A percentile compares a stretch with the other conserved stretches of the same genome.
These are phyloP conservation scores for Aethionema arabicum DNA, from an alignment of 345 rosid species.

Conservation along the genomic window DNA sequence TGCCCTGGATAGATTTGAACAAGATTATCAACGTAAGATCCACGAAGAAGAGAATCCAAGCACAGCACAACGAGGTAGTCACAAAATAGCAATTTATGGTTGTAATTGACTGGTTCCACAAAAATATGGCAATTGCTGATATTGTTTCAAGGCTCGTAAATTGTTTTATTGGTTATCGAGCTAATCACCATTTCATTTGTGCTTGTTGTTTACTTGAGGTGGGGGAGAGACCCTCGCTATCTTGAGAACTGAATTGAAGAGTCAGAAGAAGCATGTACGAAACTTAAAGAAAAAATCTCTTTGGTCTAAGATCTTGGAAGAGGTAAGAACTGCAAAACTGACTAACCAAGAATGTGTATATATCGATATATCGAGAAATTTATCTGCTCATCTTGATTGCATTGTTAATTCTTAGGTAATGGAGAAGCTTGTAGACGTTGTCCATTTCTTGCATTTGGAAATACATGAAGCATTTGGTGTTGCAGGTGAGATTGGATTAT, in stretches of 20 bases:
- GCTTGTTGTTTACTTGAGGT: constrained; percentile 22
- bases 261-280: constrained; percentile 86
- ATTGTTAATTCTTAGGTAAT: constrained; percentile 57
- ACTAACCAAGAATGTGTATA: not conserved
- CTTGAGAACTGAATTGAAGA: constrained; percentile 87
- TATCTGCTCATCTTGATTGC: constrained; percentile 13
- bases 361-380: constrained; percentile 15
- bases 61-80: constrained; percentile 69
- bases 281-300: constrained; percentile 91
- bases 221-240: constrained; percentile 85
- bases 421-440: constrained; percentile 96
- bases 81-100: not conserved
- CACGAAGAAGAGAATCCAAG: constrained; percentile 84
- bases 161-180: constrained; percentile 5
- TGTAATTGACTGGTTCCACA: not conserved
- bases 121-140: constrained; percentile 8
- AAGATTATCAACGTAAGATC: constrained; percentile 92
- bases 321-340: constrained; percentile 48
- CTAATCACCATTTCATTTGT: constrained; percentile 1
- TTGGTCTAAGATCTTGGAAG: constrained; percentile 95
- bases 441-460: constrained; percentile 90
- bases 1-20: constrained; percentile 96
- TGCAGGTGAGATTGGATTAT: constrained; percentile 57
- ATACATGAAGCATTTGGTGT: constrained; percentile 83
- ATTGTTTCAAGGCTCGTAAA: not conserved